phyloP scores from a whole-genome alignment of 1,284 basidiomycete genomes.

The Wolfiporia cocos region DNA sequence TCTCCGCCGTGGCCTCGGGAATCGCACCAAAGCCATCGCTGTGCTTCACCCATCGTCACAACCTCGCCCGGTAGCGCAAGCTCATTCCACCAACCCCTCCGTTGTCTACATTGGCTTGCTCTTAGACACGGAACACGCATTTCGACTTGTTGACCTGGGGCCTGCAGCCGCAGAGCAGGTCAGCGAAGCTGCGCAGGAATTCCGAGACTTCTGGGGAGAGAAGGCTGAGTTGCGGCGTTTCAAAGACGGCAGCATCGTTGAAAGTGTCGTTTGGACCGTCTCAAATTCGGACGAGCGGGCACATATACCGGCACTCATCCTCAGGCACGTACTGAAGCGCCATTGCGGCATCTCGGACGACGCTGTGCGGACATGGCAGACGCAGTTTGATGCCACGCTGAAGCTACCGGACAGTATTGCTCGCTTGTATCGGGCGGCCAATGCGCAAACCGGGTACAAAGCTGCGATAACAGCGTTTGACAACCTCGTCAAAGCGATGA shows the following conservation, averaged over 20 bases:
- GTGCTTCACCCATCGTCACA: constrained; percentile 46
- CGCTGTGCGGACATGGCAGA: constrained; percentile 53
- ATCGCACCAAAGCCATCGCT: constrained; percentile 57
- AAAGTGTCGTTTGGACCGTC: constrained; percentile 93
- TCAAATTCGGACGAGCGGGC: constrained; percentile 70
- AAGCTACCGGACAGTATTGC: constrained; percentile 57
- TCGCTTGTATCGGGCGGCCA: constrained; percentile 41
- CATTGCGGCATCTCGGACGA: constrained; percentile 65
- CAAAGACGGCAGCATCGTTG: constrained; percentile 90
- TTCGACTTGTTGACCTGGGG: constrained; percentile 85
- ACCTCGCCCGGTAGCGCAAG: constrained; percentile 44
- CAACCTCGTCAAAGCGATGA: constrained; percentile 70
- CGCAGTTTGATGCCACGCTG: constrained; percentile 61
- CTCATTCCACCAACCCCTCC: constrained; percentile 40
- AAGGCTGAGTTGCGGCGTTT: constrained; percentile 95
- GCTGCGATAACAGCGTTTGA: constrained; percentile 81
- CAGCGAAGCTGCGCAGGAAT: constrained; percentile 47
- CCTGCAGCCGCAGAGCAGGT: constrained; percentile 67
- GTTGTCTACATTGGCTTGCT: constrained; percentile 67
- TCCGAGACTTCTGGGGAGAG: constrained; percentile 87
- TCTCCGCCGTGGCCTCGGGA: constrained; percentile 64
- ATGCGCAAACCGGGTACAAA: constrained; percentile 63
- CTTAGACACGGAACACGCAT: constrained; percentile 65
- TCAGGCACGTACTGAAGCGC: constrained; percentile 65
- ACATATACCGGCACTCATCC: constrained; percentile 73